Evolutionary conservation across 345 rosid genomes (phyloP).

Genomic region (Salix exigua): DNA sequence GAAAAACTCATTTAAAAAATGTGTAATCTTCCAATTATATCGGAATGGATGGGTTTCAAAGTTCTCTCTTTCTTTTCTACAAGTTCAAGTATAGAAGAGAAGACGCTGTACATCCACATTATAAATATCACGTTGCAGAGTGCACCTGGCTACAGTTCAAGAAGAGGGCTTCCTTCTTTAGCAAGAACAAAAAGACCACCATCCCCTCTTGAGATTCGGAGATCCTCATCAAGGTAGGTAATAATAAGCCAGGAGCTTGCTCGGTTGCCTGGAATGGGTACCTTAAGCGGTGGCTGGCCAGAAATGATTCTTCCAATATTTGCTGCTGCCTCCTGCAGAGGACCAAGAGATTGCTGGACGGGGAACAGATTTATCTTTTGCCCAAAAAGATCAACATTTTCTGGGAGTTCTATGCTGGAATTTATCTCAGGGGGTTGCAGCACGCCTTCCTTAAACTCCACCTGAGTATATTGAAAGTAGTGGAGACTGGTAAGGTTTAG

Average conservation of each 20-base stretch:
- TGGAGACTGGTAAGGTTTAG: background rate
- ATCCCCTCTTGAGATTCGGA: constrained; percentile 90
- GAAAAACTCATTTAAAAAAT: background rate
- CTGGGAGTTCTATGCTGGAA: constrained; percentile 68
- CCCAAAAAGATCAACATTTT: constrained; percentile 58
- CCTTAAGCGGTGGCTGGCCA: constrained; percentile 75
- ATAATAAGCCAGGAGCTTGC: constrained; percentile 78
- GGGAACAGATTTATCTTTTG: constrained; percentile 66
- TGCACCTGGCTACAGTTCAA: constrained; percentile 39
- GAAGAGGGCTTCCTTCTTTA: constrained; percentile 84
- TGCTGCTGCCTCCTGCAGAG: constrained; percentile 70
- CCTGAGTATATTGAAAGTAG: constrained; percentile 41
- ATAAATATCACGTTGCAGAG: background rate
- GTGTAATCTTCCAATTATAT: background rate
- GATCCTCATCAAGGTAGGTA: constrained; percentile 81
- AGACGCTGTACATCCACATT: background rate
- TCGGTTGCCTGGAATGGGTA: constrained; percentile 75
- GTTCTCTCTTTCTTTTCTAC: background rate
- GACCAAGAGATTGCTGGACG: constrained; percentile 67
- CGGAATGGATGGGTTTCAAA: background rate
- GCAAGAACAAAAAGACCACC: constrained; percentile 94
- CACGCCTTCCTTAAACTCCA: constrained; percentile 79
- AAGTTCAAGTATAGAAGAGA: background rate
- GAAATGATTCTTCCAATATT: constrained; percentile 62
- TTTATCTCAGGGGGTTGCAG: constrained; percentile 82